A percentile compares a stretch with the other conserved stretches of the same genome.
These are phyloP conservation scores for Amyloporia xantha DNA, from an alignment of 768 basidiomycete species.

Conservation along the genomic window DNA sequence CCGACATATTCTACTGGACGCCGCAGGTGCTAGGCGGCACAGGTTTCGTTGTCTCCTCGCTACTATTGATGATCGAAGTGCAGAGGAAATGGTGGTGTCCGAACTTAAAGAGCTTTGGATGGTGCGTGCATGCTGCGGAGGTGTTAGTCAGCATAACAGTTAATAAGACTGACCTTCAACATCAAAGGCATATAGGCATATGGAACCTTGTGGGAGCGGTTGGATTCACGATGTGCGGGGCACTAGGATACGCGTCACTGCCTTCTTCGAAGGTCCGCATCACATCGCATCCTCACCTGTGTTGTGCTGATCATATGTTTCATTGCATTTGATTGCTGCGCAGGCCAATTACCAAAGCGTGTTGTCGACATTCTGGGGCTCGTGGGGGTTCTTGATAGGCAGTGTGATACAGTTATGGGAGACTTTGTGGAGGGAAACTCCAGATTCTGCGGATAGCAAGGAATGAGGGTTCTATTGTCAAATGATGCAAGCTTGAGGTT, in stretches of 20 bases:
- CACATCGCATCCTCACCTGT: background rate
- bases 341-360: slow-evolving; percentile 44
- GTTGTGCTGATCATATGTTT: too few species aligned
- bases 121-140: slow-evolving; percentile 33
- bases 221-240: slow-evolving; percentile 54
- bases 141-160: background rate
- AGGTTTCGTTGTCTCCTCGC: slow-evolving; percentile 48
- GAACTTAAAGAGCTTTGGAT: slow-evolving; percentile 39
- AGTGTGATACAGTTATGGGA: slow-evolving; percentile 51
- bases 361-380: slow-evolving; percentile 50
- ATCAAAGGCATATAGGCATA: slow-evolving; percentile 26
- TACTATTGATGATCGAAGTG: slow-evolving; percentile 46
- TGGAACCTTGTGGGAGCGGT: slow-evolving; percentile 58
- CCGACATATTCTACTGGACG: slow-evolving; percentile 51
- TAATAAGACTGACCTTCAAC: too few species aligned
- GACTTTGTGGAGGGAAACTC: slow-evolving; percentile 21
- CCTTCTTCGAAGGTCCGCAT: slow-evolving; percentile 13
- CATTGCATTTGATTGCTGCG: background rate
- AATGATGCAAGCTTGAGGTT: too few species aligned
- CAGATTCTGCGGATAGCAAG: slow-evolving; percentile 1
- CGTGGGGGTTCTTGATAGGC: slow-evolving; percentile 59
- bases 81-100: slow-evolving; percentile 51
- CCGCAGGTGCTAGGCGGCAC: slow-evolving; percentile 57
- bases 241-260: slow-evolving; percentile 39
- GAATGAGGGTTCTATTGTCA: too few species aligned